Base-by-base conservation (phyloP, 257 asterid species). In the Knoxia roxburghii region DNA sequence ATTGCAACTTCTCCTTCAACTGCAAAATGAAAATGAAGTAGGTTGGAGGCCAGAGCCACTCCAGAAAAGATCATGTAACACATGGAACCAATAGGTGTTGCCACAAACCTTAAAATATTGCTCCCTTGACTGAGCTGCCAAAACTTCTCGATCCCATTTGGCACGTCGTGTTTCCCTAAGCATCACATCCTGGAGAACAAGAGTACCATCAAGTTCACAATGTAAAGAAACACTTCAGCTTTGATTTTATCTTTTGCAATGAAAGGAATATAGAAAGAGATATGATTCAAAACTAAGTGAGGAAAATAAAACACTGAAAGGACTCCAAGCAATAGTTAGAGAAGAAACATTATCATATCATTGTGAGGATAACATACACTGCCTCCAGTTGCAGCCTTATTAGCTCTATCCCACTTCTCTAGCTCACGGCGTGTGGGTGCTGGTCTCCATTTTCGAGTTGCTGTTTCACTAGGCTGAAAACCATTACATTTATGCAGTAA, bases 351-450 rank as follows among this genome's bases (percentile, higher is more conserved):
- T 35, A 35, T n/a, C 67, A 46, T n/a, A 41, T 62, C 49, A 48
- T 29, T 40, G 0, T 17, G 29, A 27, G 30, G 64, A 57, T 18
- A 59, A 69, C 94, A 55, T 86, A 93, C 98, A 57, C 89, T 89
- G 83, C 98, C 98, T 64, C 97, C 96, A 7, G 91, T 93, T 71
- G 98, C 89, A 68, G 97, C 96, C 81, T 85, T 89, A 49, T 81
- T 33, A 69, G 96, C 98, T 84, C 85, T 81, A 58, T 81, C 91
- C 98, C 98, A 89, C 86, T 88, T 93, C 49, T 89, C 96, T 79
- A 74, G 96, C 84, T 93, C 97, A 5, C 94, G 96, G n/a, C 96
- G 84, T 66, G 98, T 89, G 64, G 98, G 98, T 65, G 95, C 95
- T 23, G 89, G 79, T 75, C 85, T 87, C 97, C 98, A 93, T 83